phyloP scores from a whole-genome alignment of 768 basidiomycete genomes.

The Xerocomus spinulosus region DNA sequence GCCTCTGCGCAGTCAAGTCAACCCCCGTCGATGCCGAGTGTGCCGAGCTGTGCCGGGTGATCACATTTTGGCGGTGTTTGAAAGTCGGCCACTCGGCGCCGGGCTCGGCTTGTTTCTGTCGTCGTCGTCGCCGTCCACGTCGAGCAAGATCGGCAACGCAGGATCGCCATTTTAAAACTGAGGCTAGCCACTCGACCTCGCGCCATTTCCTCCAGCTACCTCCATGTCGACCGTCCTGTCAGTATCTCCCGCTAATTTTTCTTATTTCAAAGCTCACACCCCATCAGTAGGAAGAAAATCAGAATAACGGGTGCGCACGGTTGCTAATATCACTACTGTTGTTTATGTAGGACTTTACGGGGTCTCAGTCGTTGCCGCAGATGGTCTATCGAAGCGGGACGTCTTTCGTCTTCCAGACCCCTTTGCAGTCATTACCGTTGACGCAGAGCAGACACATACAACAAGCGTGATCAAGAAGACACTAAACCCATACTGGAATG shows the following conservation, averaged over 20 bases:
- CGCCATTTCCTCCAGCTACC: neutral
- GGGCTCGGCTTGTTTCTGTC: constrained; percentile 3
- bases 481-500: constrained; percentile 94
- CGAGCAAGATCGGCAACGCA: constrained; percentile 1
- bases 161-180: neutral
- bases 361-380: constrained; percentile 84
- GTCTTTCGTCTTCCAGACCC: constrained; percentile 96
- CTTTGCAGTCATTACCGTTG: constrained; percentile 97
- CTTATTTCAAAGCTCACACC: constrained; percentile 10
- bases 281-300: constrained; percentile 60
- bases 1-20: too few species aligned
- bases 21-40: too few species aligned
- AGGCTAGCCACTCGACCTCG: neutral
- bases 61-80: constrained; percentile 27
- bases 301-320: constrained; percentile 61
- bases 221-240: constrained; percentile 31
- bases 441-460: constrained; percentile 95
- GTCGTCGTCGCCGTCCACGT: constrained; percentile 18
- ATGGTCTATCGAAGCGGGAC: constrained; percentile 90
- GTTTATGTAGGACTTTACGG: constrained; percentile 2
- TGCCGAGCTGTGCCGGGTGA: too few species aligned
- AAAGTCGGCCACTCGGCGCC: constrained; percentile 18
- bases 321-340: neutral
- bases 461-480: constrained; percentile 97
- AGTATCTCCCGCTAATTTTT: constrained; percentile 6